Conservation (phyloP, 768 basidiomycete species). For the Kockovaella imperatae region DNA sequence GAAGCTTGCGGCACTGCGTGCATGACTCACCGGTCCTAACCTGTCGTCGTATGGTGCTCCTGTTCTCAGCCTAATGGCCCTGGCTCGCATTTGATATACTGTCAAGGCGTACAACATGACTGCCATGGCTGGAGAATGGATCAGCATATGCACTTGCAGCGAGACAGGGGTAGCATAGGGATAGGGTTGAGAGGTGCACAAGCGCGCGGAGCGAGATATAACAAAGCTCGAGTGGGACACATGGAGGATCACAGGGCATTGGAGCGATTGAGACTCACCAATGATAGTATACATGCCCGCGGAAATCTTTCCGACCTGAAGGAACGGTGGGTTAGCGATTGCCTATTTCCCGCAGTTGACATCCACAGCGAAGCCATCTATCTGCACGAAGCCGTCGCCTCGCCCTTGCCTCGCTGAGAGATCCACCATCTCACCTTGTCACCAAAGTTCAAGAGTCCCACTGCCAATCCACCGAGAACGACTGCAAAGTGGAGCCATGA, state of each 20-base stretch:
- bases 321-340: slow-evolving; percentile 3
- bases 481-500: slow-evolving; percentile 99
- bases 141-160: slow-evolving; percentile 17
- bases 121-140: slow-evolving; percentile 65
- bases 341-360: not conserved
- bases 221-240: not conserved
- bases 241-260: not conserved
- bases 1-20: too few species aligned
- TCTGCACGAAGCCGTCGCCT: too few species aligned
- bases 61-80: slow-evolving; percentile 81
- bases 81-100: slow-evolving; percentile 94
- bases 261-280: slow-evolving; percentile 52
- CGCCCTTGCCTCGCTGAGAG: too few species aligned
- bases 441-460: slow-evolving; percentile 94
- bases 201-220: not conserved
- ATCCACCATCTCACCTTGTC: slow-evolving; percentile 64
- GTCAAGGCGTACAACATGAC: slow-evolving; percentile 95
- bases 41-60: slow-evolving; percentile 95
- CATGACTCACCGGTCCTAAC: slow-evolving; percentile 74
- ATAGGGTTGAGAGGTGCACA: not conserved
- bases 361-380: not conserved
- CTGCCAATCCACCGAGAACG: slow-evolving; percentile 90
- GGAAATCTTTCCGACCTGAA: slow-evolving; percentile 83
- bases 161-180: slow-evolving; percentile 3
- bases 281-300: slow-evolving; percentile 94